Evolutionary conservation across 176 grass and related monocot genomes (phyloP).

Genomic region (Eragrostis curvula): DNA sequence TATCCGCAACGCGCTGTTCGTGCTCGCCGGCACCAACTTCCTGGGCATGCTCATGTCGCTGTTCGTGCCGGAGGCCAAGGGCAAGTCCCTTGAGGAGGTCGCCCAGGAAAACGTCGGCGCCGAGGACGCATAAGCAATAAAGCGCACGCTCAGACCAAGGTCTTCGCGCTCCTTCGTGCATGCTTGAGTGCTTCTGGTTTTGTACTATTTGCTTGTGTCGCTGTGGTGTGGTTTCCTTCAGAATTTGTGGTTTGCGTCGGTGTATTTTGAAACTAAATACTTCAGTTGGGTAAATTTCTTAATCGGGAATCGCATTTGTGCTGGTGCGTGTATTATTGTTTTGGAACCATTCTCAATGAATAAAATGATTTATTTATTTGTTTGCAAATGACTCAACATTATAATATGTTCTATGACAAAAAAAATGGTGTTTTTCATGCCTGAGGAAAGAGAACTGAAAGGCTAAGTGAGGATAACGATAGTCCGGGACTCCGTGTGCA

Average conservation of each 20-base stretch:
- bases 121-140: not conserved
- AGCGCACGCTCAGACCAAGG: not conserved
- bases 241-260: not conserved
- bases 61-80: conserved; percentile 69
- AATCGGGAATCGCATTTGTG: not conserved
- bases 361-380: not conserved
- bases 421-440: no score
- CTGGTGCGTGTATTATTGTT: not conserved
- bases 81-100: conserved; percentile 65
- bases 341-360: not conserved
- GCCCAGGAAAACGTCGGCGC: conserved; percentile 56
- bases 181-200: not conserved
- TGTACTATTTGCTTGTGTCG: not conserved
- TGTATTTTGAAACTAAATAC: not conserved
- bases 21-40: conserved; percentile 62
- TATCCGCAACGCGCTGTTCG: conserved; percentile 69
- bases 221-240: not conserved
- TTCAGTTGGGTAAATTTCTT: not conserved
- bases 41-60: conserved; percentile 56
- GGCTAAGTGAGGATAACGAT: no score
- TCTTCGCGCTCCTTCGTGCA: not conserved
- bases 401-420: no score
- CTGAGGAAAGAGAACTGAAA: no score
- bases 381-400: not conserved
- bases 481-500: no score